A percentile compares a stretch with the other conserved stretches of the same genome.
phyloP scores from a whole-genome alignment of 2,329 filamentous ascomycete genomes.

The Apiospora pterosperma region DNA sequence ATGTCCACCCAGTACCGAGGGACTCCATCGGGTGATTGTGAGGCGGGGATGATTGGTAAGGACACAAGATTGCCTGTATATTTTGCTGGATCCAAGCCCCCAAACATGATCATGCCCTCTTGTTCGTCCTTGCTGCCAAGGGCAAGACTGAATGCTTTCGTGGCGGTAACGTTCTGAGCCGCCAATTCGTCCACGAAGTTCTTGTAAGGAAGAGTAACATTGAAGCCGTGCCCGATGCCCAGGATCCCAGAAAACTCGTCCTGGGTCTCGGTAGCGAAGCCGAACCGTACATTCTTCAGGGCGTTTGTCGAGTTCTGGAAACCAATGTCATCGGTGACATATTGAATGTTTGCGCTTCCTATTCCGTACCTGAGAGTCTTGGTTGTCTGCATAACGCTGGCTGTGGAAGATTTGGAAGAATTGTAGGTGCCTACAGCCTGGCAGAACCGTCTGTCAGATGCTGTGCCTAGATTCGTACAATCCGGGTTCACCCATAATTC shows the following conservation, averaged over 20 bases:
- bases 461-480: slow-evolving; percentile 41
- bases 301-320: slow-evolving; percentile 36
- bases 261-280: slow-evolving; percentile 51
- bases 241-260: slow-evolving; percentile 60
- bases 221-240: slow-evolving; percentile 67
- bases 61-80: slow-evolving; percentile 56
- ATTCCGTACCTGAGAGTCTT: slow-evolving; percentile 49
- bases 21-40: slow-evolving; percentile 51
- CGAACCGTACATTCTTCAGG: slow-evolving; percentile 58
- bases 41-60: slow-evolving; percentile 57
- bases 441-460: slow-evolving; percentile 42
- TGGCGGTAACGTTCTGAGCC: slow-evolving; percentile 50
- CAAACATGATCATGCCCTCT: slow-evolving; percentile 64
- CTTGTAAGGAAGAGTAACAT: slow-evolving; percentile 42
- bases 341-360: slow-evolving; percentile 47
- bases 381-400: slow-evolving; percentile 26
- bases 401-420: slow-evolving; percentile 36
- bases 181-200: slow-evolving; percentile 51
- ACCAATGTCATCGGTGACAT: slow-evolving; percentile 42
- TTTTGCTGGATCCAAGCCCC: slow-evolving; percentile 63
- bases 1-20: slow-evolving; percentile 51
- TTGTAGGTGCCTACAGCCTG: slow-evolving; percentile 42
- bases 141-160: slow-evolving; percentile 63
- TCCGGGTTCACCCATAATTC: slow-evolving; percentile 63
- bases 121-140: slow-evolving; percentile 58